Conservation (phyloP, 495 filamentous ascomycete species). For the Pyrenopolyporus hunteri region DNA sequence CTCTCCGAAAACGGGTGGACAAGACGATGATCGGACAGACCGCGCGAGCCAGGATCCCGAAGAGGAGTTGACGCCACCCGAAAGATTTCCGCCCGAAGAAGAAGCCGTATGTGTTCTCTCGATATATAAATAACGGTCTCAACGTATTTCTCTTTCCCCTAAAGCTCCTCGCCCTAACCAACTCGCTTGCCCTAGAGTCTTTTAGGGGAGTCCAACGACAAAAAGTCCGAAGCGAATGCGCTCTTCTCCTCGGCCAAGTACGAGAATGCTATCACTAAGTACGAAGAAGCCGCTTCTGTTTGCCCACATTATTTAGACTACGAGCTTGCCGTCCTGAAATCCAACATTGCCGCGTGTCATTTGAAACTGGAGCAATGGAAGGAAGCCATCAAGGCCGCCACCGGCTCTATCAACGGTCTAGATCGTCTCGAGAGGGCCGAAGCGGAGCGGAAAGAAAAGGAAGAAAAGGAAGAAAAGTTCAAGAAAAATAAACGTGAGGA, state of each 20-base stretch:
- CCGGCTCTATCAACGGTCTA: constrained; percentile 72
- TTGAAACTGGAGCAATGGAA: constrained; percentile 89
- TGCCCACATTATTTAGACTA: constrained; percentile 90
- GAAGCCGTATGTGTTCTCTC: constrained; percentile 64
- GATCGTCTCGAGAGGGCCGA: constrained; percentile 58
- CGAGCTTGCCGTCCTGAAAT: constrained; percentile 83
- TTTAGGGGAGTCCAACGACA: constrained; percentile 71
- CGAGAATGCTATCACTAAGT: constrained; percentile 85
- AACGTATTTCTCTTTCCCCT: background rate
- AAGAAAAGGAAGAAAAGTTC: constrained; percentile 43
- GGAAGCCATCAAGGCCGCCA: constrained; percentile 75
- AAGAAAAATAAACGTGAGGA: too few species aligned
- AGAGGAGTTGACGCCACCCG: constrained; percentile 33
- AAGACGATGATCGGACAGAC: constrained; percentile 7
- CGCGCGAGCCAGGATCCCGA: constrained; percentile 9
- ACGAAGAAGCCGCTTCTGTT: constrained; percentile 80
- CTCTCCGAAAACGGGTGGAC: background rate
- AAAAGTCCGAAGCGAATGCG: constrained; percentile 78
- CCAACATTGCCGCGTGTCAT: constrained; percentile 91
- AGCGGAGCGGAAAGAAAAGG: constrained; percentile 16
- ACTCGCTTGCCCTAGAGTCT: constrained; percentile 59
- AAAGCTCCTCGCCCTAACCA: constrained; percentile 11
- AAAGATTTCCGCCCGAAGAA: constrained; percentile 68
- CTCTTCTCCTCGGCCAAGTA: constrained; percentile 75
- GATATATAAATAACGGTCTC: background rate